Evolutionary conservation across 192 early-diverging fungal species (phyloP).

Genomic region (Cladochytrium replicatum): DNA sequence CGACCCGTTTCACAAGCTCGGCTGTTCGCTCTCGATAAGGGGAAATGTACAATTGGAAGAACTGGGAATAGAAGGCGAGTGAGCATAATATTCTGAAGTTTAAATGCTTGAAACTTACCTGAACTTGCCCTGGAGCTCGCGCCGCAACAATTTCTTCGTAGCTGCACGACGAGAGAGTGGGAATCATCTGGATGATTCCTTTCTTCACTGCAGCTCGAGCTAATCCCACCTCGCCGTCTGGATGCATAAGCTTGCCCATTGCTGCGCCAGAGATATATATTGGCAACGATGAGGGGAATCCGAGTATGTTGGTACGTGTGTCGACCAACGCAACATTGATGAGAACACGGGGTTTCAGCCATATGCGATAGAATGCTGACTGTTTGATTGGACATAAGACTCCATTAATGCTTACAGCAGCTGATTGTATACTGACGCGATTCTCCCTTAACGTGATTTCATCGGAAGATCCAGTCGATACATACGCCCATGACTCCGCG

Average conservation of each 20-base stretch:
- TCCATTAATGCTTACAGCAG: constrained; percentile 13
- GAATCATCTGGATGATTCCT: constrained; percentile 41
- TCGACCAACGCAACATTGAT: constrained; percentile 7
- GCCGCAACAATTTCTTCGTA: constrained; percentile 45
- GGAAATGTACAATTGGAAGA: constrained; percentile 82
- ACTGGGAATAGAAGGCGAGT: too few relatives aligned
- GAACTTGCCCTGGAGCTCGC: background rate
- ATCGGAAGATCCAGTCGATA: background rate
- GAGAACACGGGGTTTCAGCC: constrained; percentile 28
- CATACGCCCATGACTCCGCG: background rate
- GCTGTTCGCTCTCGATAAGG: constrained; percentile 52
- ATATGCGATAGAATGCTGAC: constrained; percentile 46
- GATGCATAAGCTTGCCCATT: constrained; percentile 55
- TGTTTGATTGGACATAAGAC: constrained; percentile 55
- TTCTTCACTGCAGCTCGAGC: constrained; percentile 34
- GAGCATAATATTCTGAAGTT: too few relatives aligned
- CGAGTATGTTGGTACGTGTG: constrained; percentile 6
- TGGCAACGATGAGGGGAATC: constrained; percentile 36
- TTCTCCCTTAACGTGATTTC: background rate
- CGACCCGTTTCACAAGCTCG: constrained; percentile 57
- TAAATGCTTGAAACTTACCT: background rate
- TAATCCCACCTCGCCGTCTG: constrained; percentile 56
- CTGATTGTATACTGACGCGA: background rate
- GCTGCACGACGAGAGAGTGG: constrained; percentile 48
- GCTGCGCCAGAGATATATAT: constrained; percentile 73